Conservation (phyloP, 129 eudicot genomes). For the Smallanthus sonchifolius region DNA sequence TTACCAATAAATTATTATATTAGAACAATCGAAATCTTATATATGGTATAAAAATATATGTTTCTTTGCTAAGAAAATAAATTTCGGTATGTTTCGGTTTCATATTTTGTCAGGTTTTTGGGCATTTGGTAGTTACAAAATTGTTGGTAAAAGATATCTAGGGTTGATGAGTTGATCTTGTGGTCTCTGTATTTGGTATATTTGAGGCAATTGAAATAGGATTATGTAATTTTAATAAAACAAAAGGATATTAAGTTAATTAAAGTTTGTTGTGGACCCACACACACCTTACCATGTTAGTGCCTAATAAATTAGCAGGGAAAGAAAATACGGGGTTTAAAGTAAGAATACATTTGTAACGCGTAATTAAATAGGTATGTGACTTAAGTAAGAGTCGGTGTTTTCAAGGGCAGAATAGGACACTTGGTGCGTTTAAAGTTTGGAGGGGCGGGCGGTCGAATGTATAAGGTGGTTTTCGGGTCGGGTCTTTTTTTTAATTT, state of each 20-base stretch:
- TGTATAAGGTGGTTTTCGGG: no score
- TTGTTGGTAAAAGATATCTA: constrained; percentile 29
- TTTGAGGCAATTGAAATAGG: constrained; percentile 27
- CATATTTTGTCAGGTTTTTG: constrained; percentile 7
- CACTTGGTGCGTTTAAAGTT: no score
- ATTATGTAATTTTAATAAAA: constrained; percentile 28
- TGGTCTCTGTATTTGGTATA: constrained; percentile 32
- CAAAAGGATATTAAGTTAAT: not conserved
- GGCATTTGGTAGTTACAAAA: constrained; percentile 23
- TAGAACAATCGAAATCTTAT: not conserved
- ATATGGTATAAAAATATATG: no score
- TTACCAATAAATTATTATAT: not conserved
- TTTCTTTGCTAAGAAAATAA: not conserved
- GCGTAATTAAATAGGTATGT: no score
- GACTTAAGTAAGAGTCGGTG: no score
- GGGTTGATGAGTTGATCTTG: constrained; percentile 29
- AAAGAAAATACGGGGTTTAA: no score
- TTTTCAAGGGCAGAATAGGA: no score
- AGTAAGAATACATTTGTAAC: no score
- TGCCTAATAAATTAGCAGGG: constrained; percentile 4
- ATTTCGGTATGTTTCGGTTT: not conserved
- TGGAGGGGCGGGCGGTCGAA: no score
- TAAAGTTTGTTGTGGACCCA: constrained; percentile 23
- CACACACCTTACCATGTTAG: constrained; percentile 22
- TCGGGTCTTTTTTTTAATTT: no score